Evolutionary conservation across 148 eudicot species (phyloP), one percentile per base, ranked within the genome.

Genomic region (Nepenthes mirabilis): DNA sequence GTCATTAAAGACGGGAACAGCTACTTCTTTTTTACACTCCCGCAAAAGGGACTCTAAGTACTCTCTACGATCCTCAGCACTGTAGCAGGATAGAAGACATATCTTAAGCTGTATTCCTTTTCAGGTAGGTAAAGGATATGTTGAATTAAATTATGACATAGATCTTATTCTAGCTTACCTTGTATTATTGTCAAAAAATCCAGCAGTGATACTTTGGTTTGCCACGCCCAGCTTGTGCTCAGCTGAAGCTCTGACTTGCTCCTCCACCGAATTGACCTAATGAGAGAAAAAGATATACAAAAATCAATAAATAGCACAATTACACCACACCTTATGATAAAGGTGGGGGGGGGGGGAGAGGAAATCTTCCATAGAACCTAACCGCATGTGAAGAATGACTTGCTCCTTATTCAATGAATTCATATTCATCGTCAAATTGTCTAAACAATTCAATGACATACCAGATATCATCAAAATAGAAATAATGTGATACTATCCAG

Each of bases 211-310:
- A 70, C 99, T 94, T 78, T 94, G 99, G 67, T 94, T 89, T 43
- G 99, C 99, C 64, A 94, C 99, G 69, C 99, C 99, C 72, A 94
- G 79, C 75, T 94, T 94, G 82, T 94, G 97, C 82, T 89, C 99
- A 64, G 99, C 99, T 52, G 99, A 67, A 74, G 99, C 99, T 80
- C 97, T 82, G 36, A 89, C 97, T 82, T 89, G 95, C 65, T 94
- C 97, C 80, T 89, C 99, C 64, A 89, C 97, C 23, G 95, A 75
- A 68, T 89, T 73, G 54, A 94, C 95, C 99, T 94, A 53, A 37
- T 62, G 33, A 70, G 34, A 58, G 14, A 45, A 68, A 45, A 45
- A 34, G 45, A 9, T 1, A 34, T n/a, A 5, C 36, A 1, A 14
- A 61, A 8, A 34, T 55, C 45, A 34, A 35, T 6, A 2, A 9